Conservation (phyloP, 1,284 basidiomycete genomes). For the Fomitopsis schrenkii region DNA sequence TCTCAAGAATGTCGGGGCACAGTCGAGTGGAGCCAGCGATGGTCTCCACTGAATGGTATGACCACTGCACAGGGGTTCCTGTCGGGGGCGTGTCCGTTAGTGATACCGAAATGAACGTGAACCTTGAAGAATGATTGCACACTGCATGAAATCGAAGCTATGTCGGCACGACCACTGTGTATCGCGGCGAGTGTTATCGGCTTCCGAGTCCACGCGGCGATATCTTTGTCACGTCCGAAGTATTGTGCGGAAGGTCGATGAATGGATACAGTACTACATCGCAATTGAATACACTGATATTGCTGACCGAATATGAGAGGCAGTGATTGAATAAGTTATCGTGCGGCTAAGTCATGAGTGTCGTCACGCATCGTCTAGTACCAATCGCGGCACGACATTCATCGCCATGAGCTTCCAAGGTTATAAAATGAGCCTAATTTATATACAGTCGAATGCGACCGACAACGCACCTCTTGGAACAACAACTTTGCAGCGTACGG, state of each 20-base stretch:
- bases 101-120: neutral
- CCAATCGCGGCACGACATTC: constrained; percentile 86
- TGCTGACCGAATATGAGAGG: neutral
- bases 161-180: neutral
- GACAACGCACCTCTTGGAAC: constrained; percentile 88
- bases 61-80: neutral
- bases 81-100: neutral
- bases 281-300: neutral
- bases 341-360: constrained; percentile 7
- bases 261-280: neutral
- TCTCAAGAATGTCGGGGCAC: neutral
- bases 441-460: neutral
- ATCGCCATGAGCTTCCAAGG: constrained; percentile 80
- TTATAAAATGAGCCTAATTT: neutral
- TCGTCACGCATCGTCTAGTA: constrained; percentile 74
- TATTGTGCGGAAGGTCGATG: neutral
- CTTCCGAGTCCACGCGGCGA: neutral
- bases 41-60: neutral
- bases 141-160: neutral
- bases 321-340: constrained; percentile 3
- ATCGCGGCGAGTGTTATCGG: neutral
- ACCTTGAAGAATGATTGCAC: neutral
- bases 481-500: constrained; percentile 97
- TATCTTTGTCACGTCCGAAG: neutral
- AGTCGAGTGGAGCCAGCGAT: neutral